A percentile compares a stretch with the other conserved stretches of the same genome.
Evolutionary conservation across 108 stramenopile genomes (phyloP).

Genomic region (Mayamaea pseudoterrestris): DNA sequence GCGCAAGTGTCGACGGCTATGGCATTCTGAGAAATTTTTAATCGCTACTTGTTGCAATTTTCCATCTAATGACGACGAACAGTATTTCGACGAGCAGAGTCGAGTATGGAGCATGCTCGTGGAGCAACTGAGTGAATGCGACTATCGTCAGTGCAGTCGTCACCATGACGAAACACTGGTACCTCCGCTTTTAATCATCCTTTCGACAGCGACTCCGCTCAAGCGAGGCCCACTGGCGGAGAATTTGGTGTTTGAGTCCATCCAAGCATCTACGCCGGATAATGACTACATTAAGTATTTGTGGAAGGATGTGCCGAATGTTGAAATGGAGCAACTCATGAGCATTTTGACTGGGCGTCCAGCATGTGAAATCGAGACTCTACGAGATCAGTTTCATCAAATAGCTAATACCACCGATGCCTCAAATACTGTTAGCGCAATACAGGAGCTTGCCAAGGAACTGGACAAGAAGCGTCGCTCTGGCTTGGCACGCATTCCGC

Average conservation of each 20-base stretch:
- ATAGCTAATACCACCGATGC: background rate
- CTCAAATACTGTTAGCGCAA: conserved; percentile 9
- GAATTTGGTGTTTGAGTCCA: conserved; percentile 31
- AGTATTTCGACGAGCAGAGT: conserved; percentile 38
- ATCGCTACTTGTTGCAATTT: too few species aligned
- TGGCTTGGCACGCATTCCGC: conserved; percentile 31
- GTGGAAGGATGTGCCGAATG: conserved; percentile 23
- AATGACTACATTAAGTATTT: conserved; percentile 35
- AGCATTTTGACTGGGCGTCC: conserved; percentile 19
- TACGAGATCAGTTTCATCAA: conserved; percentile 1
- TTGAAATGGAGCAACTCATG: background rate
- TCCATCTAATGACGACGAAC: conserved; percentile 20
- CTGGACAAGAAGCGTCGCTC: conserved; percentile 10
- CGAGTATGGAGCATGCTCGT: conserved; percentile 45
- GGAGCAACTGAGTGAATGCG: too few species aligned
- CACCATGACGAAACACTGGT: too few species aligned
- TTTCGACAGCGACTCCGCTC: conserved; percentile 36
- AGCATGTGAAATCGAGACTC: conserved; percentile 19
- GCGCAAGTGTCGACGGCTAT: too few species aligned
- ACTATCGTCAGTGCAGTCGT: too few species aligned
- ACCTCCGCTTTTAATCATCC: conserved; percentile 40
- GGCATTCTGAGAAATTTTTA: too few species aligned
- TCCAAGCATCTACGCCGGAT: conserved; percentile 36
- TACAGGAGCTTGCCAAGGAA: conserved; percentile 21
- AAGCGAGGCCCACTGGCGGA: conserved; percentile 44